Conservation (phyloP, 192 early-diverging fungal species). For the Coemansia umbellata region DNA sequence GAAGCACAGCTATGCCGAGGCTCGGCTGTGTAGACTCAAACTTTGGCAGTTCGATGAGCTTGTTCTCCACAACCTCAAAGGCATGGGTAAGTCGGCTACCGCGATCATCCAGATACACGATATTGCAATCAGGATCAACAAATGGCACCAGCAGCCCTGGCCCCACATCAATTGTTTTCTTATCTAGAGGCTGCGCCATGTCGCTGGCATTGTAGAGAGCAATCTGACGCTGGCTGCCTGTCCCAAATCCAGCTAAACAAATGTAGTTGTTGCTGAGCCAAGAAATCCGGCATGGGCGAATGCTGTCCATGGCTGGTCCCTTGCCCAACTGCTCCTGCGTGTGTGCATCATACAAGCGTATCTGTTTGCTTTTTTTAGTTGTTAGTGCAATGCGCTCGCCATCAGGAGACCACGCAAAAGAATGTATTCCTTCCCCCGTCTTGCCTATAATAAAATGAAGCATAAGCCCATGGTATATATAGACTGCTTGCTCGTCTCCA, state of each 20-base stretch:
- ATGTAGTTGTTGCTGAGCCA: slow-evolving; percentile 60
- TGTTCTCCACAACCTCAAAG: slow-evolving; percentile 58
- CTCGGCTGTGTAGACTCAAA: slow-evolving; percentile 59
- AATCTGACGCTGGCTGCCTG: slow-evolving; percentile 69
- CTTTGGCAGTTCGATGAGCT: slow-evolving; percentile 54
- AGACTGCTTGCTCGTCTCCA: slow-evolving; percentile 15
- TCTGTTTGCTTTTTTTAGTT: slow-evolving; percentile 59
- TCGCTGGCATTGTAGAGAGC: slow-evolving; percentile 50
- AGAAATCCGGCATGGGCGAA: slow-evolving; percentile 58
- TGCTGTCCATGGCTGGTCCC: slow-evolving; percentile 65
- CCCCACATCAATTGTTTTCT: slow-evolving; percentile 62
- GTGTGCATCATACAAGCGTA: slow-evolving; percentile 63
- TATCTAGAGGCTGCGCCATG: slow-evolving; percentile 41
- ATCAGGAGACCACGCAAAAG: slow-evolving; percentile 58
- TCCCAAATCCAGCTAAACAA: slow-evolving; percentile 71
- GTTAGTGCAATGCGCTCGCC: slow-evolving; percentile 66
- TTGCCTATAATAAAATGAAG: slow-evolving; percentile 29
- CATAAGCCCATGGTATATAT: slow-evolving; percentile 38
- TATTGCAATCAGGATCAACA: slow-evolving; percentile 64
- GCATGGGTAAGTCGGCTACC: slow-evolving; percentile 75
- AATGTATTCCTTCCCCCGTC: slow-evolving; percentile 30
- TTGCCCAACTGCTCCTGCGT: slow-evolving; percentile 55
- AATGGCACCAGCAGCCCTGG: slow-evolving; percentile 70
- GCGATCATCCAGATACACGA: slow-evolving; percentile 69
- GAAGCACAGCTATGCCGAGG: slow-evolving; percentile 68